These are phyloP conservation scores for Mycotypha africana DNA, from an alignment of 371 early-diverging fungal species.

Conservation along the genomic window DNA sequence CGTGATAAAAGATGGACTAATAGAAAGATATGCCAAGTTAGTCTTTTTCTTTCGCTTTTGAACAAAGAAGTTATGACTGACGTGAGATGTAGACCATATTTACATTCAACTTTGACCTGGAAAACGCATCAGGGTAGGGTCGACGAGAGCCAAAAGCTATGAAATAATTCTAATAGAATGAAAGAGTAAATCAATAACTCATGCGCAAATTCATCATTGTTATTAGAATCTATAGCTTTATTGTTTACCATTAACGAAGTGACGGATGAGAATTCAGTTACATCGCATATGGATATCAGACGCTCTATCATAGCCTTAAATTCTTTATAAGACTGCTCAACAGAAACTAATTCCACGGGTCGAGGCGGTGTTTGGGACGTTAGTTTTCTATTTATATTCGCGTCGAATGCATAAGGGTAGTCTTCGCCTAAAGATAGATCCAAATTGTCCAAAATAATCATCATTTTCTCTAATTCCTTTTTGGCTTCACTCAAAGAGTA, in stretches of 20 bases:
- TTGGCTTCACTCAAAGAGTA: slow-evolving; percentile 25
- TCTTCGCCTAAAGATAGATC: slow-evolving; percentile 3
- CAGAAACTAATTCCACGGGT: slow-evolving; percentile 49
- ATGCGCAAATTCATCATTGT: too few species aligned
- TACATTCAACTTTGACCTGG: slow-evolving; percentile 48
- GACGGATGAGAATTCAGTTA: slow-evolving; percentile 27
- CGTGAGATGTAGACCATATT: too few species aligned
- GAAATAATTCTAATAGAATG: slow-evolving; percentile 10
- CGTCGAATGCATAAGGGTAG: slow-evolving; percentile 53
- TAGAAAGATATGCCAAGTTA: too few species aligned
- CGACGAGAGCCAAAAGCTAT: slow-evolving; percentile 32
- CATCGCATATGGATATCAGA: slow-evolving; percentile 24
- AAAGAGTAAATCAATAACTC: background rate
- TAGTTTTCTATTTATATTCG: slow-evolving; percentile 61
- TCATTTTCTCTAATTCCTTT: slow-evolving; percentile 11
- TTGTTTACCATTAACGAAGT: slow-evolving; percentile 33
- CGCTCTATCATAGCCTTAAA: slow-evolving; percentile 17
- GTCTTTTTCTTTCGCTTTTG: too few species aligned
- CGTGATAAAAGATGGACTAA: slow-evolving; percentile 27
- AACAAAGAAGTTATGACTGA: too few species aligned
- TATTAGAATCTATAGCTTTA: background rate
- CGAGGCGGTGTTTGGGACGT: slow-evolving; percentile 68
- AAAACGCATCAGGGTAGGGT: slow-evolving; percentile 52
- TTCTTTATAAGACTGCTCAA: slow-evolving; percentile 26
- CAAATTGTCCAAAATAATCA: background rate